Evolutionary conservation across 2,329 filamentous ascomycete species (phyloP).

Genomic region (Trichoderma pleuroti): DNA sequence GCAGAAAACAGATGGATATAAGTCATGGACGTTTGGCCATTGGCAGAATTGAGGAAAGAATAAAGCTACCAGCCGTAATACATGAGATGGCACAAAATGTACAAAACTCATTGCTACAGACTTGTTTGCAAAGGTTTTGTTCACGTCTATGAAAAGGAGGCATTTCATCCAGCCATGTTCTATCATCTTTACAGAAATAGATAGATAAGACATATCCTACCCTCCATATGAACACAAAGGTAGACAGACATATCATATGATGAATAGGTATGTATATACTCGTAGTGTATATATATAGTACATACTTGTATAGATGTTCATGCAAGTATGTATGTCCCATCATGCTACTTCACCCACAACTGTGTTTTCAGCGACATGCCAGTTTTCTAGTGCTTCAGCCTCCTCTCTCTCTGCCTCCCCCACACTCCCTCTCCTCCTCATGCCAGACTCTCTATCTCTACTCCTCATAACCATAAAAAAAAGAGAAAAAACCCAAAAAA

Average conservation of each 20-base stretch:
- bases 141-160: neutral
- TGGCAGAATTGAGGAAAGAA: neutral
- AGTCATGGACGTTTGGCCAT: neutral
- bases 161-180: neutral
- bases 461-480: neutral
- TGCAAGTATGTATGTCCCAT: neutral
- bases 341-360: neutral
- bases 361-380: neutral
- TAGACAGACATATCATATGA: neutral
- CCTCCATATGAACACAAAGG: neutral
- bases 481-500: neutral
- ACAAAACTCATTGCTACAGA: neutral
- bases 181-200: neutral
- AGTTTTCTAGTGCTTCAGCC: neutral
- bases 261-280: neutral
- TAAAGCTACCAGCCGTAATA: neutral
- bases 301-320: neutral
- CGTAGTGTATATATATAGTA: neutral
- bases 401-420: neutral
- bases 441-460: slow-evolving; percentile 19
- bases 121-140: neutral
- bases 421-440: neutral
- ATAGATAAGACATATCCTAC: neutral
- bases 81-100: neutral
- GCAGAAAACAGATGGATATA: neutral